Evolutionary conservation across 768 basidiomycete genomes (phyloP).

Genomic region (Russula vinacea): DNA sequence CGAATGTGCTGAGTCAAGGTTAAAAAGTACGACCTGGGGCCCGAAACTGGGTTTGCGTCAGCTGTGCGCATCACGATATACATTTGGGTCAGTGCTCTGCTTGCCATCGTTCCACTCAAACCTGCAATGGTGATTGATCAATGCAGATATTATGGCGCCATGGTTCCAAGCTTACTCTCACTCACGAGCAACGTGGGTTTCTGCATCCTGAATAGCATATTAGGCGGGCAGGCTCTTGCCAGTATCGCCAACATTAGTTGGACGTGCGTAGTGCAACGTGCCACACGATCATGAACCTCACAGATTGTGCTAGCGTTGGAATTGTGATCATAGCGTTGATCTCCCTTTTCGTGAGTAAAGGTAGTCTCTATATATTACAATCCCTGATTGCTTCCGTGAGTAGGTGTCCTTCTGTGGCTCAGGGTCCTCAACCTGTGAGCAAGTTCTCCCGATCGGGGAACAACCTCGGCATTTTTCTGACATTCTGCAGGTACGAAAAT

Average conservation of each 20-base stretch:
- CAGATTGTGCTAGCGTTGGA: constrained; percentile 46
- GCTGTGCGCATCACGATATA: constrained; percentile 71
- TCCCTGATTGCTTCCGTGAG: constrained; percentile 5
- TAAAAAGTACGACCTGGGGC: constrained; percentile 59
- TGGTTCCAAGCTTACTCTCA: constrained; percentile 47
- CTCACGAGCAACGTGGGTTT: constrained; percentile 54
- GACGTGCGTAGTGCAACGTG: constrained; percentile 39
- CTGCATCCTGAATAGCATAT: constrained; percentile 55
- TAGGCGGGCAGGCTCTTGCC: constrained; percentile 59
- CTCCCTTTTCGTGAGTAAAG: constrained; percentile 49
- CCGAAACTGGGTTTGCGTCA: constrained; percentile 77
- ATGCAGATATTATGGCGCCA: constrained; percentile 54
- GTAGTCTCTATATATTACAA: background rate
- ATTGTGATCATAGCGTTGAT: constrained; percentile 74
- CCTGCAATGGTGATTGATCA: background rate
- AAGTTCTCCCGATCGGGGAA: background rate
- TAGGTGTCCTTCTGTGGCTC: constrained; percentile 64
- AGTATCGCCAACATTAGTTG: constrained; percentile 52
- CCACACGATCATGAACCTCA: background rate
- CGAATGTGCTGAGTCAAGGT: background rate
- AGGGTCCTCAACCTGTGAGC: constrained; percentile 55
- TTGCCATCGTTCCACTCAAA: background rate
- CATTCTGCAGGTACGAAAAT: constrained; percentile 60
- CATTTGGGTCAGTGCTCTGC: constrained; percentile 46
- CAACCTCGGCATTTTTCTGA: background rate